phyloP scores from a whole-genome alignment of 2,329 filamentous ascomycete species.

The Aschersonia sp. region DNA sequence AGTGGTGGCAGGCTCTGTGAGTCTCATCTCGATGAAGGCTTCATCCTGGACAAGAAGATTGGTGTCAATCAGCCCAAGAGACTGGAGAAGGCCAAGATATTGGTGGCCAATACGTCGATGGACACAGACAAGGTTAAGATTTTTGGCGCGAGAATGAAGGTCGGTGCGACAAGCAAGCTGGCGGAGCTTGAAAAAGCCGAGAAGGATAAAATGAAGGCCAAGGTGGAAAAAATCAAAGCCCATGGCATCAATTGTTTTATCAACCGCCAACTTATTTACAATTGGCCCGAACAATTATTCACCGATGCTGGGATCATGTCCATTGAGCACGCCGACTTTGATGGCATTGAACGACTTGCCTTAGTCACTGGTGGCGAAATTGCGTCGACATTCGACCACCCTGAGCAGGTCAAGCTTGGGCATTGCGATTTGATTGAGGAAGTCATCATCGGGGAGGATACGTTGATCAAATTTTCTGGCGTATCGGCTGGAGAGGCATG shows the following conservation, averaged over 20 bases:
- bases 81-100: constrained; percentile 93
- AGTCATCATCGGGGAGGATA: constrained; percentile 96
- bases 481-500: constrained; percentile 88
- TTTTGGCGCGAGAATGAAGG: constrained; percentile 93
- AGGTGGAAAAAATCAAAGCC: constrained; percentile 97
- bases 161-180: constrained; percentile 87
- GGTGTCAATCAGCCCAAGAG: constrained; percentile 97
- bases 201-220: constrained; percentile 98
- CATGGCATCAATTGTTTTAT: constrained; percentile 99
- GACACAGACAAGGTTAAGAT: constrained; percentile 99
- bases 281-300: constrained; percentile 99
- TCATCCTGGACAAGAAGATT: constrained; percentile 98
- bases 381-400: constrained; percentile 93
- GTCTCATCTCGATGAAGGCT: constrained; percentile 94
- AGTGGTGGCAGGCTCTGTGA: constrained; percentile 93
- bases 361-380: constrained; percentile 96
- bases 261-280: constrained; percentile 98
- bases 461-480: constrained; percentile 91
- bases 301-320: constrained; percentile 95
- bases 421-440: constrained; percentile 94
- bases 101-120: constrained; percentile 97
- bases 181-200: constrained; percentile 98
- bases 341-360: constrained; percentile 88
- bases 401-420: constrained; percentile 90
- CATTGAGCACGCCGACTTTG: constrained; percentile 97